A percentile compares a stretch with the other conserved stretches of the same genome.
These are phyloP conservation scores for Colletotrichum kahawae DNA, from an alignment of 2,329 filamentous ascomycete species.

Conservation along the genomic window DNA sequence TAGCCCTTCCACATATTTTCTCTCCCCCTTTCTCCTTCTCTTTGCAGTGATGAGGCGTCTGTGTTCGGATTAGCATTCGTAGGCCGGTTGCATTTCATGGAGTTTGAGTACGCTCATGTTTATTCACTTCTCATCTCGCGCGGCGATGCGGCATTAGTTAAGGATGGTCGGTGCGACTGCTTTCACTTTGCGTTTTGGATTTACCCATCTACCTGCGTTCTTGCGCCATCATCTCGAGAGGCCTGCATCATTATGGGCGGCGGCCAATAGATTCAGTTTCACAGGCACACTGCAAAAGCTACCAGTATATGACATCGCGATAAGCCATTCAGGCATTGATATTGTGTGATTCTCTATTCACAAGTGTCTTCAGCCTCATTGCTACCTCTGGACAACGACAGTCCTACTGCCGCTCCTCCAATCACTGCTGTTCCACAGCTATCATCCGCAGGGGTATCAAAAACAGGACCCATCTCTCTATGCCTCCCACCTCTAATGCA, in stretches of 20 bases:
- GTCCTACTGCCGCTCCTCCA: not conserved
- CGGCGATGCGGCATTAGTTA: not conserved
- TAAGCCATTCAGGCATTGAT: not conserved
- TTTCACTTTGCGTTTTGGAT: not conserved
- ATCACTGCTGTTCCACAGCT: not conserved
- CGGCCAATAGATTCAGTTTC: not conserved
- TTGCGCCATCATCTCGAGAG: not conserved
- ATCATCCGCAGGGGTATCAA: not conserved
- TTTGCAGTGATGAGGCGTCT: not conserved
- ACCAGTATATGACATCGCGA: not conserved
- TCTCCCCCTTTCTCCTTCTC: not conserved
- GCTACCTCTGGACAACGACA: not conserved
- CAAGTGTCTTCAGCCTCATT: not conserved
- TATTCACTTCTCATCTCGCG: not conserved
- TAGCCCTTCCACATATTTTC: not conserved
- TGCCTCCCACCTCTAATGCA: not conserved
- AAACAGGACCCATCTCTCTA: not conserved
- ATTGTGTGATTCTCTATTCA: not conserved
- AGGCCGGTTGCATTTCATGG: conserved; percentile 1
- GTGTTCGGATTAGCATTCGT: not conserved
- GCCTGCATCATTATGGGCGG: not conserved
- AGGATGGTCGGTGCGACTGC: not conserved
- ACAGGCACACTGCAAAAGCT: not conserved
- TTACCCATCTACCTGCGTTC: not conserved
- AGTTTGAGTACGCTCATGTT: not conserved